Percentiles rank a stretch among this genome's conserved stretches.
These are phyloP conservation scores for Myriangium duriaei DNA, from an alignment of 2,329 filamentous ascomycete genomes.

Conservation along the genomic window DNA sequence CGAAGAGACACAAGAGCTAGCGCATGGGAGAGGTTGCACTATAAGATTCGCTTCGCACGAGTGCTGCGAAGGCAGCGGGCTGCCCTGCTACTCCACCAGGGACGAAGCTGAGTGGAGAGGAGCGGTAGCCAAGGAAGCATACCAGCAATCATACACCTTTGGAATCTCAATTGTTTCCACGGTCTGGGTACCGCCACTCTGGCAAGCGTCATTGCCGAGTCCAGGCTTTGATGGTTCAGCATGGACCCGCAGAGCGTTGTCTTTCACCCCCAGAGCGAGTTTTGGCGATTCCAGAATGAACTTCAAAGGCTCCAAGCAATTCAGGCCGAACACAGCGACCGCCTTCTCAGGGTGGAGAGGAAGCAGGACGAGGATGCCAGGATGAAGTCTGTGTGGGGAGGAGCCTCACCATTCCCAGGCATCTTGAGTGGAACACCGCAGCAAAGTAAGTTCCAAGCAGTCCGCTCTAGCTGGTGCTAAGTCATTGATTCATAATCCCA, in stretches of 20 bases:
- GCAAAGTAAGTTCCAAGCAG: slow-evolving; percentile 52
- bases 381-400: slow-evolving; percentile 77
- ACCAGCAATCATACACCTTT: too few relatives aligned
- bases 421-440: slow-evolving; percentile 72
- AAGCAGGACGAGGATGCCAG: slow-evolving; percentile 50
- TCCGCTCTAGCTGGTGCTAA: too few relatives aligned
- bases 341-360: slow-evolving; percentile 48
- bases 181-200: not conserved
- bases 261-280: slow-evolving; percentile 49
- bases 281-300: slow-evolving; percentile 52
- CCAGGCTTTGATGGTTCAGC: not conserved
- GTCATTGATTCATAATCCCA: slow-evolving; percentile 27
- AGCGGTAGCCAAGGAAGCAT: too few relatives aligned
- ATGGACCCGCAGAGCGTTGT: slow-evolving; percentile 53
- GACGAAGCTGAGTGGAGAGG: not conserved
- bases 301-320: slow-evolving; percentile 48
- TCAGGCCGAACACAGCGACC: slow-evolving; percentile 49
- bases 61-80: not conserved
- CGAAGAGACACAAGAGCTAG: too few relatives aligned
- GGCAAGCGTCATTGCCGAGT: not conserved
- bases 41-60: not conserved
- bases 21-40: not conserved
- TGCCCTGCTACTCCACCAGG: not conserved
- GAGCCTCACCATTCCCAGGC: slow-evolving; percentile 76
- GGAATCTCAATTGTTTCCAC: not conserved